Evolutionary conservation across 2,329 filamentous ascomycete species (phyloP), one percentile per base, ranked within the genome.

Genomic region (Stagonosporopsis tanaceti): DNA sequence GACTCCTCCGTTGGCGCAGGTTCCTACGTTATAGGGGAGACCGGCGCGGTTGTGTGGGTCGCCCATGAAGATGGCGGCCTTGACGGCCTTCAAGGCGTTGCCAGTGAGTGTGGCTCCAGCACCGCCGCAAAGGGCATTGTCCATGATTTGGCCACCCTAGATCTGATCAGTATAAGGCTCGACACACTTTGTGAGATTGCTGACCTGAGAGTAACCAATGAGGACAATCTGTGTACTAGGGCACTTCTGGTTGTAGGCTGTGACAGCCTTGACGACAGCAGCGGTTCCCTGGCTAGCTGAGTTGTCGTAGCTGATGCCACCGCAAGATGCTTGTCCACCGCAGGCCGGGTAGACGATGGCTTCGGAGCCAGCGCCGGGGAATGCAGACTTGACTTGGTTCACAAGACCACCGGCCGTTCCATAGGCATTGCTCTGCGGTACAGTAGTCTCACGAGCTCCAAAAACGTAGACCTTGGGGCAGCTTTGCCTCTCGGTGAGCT

Each of bases 31-130:
- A 70, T 87, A 89, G 1, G 85, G 72, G 24, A 85, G 76, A 2
- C 86, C 86, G 6, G 76, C 72, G 7, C 80, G 77, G 64, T 85
- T 84, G 56, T 86, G 80, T 3, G 88, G 88, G 65, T 87, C 82
- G 6, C 87, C 87, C 81, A 89, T 84, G 70, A 88, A 85, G 63
- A 89, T 87, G 14, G 82, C 85, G 0, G 85, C 87, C 73, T 87
- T 87, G 64, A 89, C 82, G 68, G 82, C 81, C 3, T 74, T 76
- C 7, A 87, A 73, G 3, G 84, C 84, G 6, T 77, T 77, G 4
- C 80, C 78, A 8, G 80, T 78, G 6, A 82, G 81, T 47, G 79
- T 81, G 22, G 74, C 68, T 47, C 84, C 72, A 8, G 54, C 81
- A 27, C 85, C 86, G 14, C 86, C 85, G 65, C 85, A 88, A 38